Evolutionary conservation across 306 rosid genomes (phyloP).

Genomic region (Medicago arabica): DNA sequence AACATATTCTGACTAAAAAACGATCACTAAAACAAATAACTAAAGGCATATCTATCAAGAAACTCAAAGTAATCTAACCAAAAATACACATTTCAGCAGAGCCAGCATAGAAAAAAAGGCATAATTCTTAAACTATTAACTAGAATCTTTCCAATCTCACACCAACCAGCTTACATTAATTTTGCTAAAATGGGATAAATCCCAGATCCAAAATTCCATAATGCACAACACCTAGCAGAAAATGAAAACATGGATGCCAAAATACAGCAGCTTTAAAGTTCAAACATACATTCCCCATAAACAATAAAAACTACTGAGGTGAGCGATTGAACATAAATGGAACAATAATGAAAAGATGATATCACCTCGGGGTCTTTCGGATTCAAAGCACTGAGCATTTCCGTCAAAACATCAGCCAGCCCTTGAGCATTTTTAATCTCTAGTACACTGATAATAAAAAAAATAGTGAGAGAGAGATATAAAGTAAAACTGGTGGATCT

Average conservation of each 20-base stretch:
- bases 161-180: slow-evolving; percentile 21
- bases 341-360: background rate
- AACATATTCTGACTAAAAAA: background rate
- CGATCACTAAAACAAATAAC: background rate
- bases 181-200: slow-evolving; percentile 22
- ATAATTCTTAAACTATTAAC: slow-evolving; percentile 28
- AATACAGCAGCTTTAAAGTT: slow-evolving; percentile 32
- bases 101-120: background rate
- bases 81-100: slow-evolving; percentile 17
- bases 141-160: slow-evolving; percentile 23
- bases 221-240: slow-evolving; percentile 21
- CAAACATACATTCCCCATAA: slow-evolving; percentile 31
- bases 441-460: slow-evolving; percentile 58
- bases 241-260: slow-evolving; percentile 25
- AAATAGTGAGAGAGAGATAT: slow-evolving; percentile 16
- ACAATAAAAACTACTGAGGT: slow-evolving; percentile 37
- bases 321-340: slow-evolving; percentile 35
- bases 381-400: slow-evolving; percentile 89
- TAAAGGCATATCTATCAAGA: background rate
- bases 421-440: slow-evolving; percentile 90
- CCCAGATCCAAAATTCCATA: slow-evolving; percentile 29
- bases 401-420: slow-evolving; percentile 80
- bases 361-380: slow-evolving; percentile 77
- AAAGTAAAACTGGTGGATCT: slow-evolving; percentile 17
- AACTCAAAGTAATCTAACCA: background rate